These are phyloP conservation scores for Colletotrichum sp. DNA, from an alignment of 2,329 filamentous ascomycete species.

Conservation along the genomic window DNA sequence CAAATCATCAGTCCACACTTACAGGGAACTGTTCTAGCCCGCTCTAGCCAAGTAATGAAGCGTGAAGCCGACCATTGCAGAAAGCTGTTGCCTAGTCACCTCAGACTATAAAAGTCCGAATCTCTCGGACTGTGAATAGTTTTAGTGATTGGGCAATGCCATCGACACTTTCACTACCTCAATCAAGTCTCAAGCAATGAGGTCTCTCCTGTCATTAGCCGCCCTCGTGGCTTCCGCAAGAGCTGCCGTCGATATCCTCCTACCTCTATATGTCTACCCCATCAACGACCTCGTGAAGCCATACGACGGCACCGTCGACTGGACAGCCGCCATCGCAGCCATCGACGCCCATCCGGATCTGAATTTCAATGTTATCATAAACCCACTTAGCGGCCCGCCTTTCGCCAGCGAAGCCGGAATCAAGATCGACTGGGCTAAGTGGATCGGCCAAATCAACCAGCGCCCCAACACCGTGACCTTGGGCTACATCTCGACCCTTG, in stretches of 20 bases:
- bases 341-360: not conserved
- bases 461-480: not conserved
- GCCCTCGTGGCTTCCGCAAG: not conserved
- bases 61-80: not conserved
- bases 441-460: not conserved
- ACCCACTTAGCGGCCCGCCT: not conserved
- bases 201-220: not conserved
- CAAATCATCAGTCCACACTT: not conserved
- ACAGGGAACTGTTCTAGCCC: not conserved
- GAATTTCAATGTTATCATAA: constrained; percentile 1
- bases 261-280: not conserved
- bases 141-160: not conserved
- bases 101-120: not conserved
- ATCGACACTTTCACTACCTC: not conserved
- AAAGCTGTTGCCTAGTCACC: not conserved
- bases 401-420: not conserved
- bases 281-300: not conserved
- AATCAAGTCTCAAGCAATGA: not conserved
- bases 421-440: constrained; percentile 1
- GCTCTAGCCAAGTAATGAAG: not conserved
- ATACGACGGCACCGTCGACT: not conserved
- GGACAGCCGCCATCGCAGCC: not conserved
- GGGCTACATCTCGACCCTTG: not conserved
- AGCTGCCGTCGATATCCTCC: not conserved
- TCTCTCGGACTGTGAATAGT: not conserved